Base-by-base conservation (phyloP, 345 rosid species). In the Salix suchowensis region DNA sequence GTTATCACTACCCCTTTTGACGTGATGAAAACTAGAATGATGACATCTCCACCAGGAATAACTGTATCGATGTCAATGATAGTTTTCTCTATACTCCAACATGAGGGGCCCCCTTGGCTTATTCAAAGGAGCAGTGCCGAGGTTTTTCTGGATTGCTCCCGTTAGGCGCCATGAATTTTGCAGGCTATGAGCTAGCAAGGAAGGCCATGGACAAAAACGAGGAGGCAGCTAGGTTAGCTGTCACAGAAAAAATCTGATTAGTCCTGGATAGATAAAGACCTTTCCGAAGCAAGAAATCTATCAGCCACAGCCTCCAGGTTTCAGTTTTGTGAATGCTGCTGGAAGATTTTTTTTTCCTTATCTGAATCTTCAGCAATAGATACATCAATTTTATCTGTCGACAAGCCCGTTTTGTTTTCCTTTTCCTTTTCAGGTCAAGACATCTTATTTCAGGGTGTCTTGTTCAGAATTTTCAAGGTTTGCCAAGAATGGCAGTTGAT, bases 81-180 rank as follows among this genome's bases (percentile, higher is more conserved):
- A 24, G 92, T 85, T 7, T 32, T 88, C 73, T 90, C 98, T 52
- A 89, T 96, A 71, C 86, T 93, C 76, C 94, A 88, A n/a, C 87
- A 86, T 1, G 97, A 96, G 84, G 84, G 99, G 99, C 7, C 95
- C 99, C 15, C 93, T 96, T 18, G 99, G 97, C 67, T 81, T 96
- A 62, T 96, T 96, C 70, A 96, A 96, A 81, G 99, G 99, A 82
- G 97, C 97, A 48, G 82, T 92, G 42, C 98, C 99, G 11, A 84
- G 99, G 54, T 96, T 96, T 82, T 93, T 96, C 86, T 96, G 99
- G 99, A 91, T 96, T 74, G 98, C 99, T 67, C 99, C 99, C 3
- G n/a, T 79, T 96, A 13, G 99, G 99, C n/a, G 99, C 99, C 75
- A 96, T 96, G 98, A 96, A 96, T 87, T 96, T 96, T 82, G 99